These are phyloP conservation scores for Smithsoniella earleae DNA, from an alignment of 163 green algal species.

Conservation along the genomic window DNA sequence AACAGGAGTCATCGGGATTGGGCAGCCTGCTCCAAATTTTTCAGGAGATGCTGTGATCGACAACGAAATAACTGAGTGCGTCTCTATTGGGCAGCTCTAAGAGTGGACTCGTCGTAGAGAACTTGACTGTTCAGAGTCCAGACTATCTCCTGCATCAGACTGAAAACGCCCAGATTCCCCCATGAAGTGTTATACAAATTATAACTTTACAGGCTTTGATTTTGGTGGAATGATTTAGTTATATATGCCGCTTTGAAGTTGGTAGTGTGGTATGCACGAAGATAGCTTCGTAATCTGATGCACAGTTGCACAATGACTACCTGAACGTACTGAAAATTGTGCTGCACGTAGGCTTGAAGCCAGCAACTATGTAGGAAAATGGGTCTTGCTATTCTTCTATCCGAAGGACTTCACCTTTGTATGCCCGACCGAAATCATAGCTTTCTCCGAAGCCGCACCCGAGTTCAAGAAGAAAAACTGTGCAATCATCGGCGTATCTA, in stretches of 20 bases:
- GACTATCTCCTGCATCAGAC: too few relatives aligned
- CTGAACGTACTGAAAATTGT: background rate
- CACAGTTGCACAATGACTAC: background rate
- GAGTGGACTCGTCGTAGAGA: too few relatives aligned
- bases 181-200: too few relatives aligned
- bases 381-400: conserved; percentile 47
- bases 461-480: conserved; percentile 71
- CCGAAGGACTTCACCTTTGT: conserved; percentile 47
- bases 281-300: too few relatives aligned
- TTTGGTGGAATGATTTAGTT: too few relatives aligned
- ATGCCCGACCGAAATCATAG: conserved; percentile 67
- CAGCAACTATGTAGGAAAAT: conserved; percentile 42
- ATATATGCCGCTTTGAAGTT: too few relatives aligned
- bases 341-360: conserved; percentile 1
- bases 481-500: conserved; percentile 47
- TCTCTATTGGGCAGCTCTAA: too few relatives aligned
- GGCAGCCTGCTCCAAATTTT: conserved; percentile 15
- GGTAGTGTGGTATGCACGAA: too few relatives aligned
- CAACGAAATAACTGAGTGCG: conserved; percentile 24
- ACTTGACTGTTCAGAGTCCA: too few relatives aligned
- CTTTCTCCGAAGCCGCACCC: conserved; percentile 67
- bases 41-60: conserved; percentile 20
- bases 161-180: too few relatives aligned
- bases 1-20: background rate
- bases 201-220: too few relatives aligned